Conservation (phyloP, 148 eudicot genomes). For the Nepenthes gracilis region DNA sequence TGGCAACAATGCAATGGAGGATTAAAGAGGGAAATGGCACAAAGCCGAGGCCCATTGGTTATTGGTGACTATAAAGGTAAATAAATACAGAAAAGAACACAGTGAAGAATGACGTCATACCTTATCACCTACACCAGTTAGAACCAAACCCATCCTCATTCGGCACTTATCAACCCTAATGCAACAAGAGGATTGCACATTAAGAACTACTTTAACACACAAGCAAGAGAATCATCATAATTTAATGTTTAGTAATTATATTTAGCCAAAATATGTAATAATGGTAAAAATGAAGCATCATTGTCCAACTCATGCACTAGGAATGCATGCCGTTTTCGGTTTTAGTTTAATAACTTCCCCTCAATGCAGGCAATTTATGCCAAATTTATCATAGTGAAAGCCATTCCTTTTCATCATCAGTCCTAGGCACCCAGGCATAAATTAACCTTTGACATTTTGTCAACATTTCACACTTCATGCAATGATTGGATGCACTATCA, state of each 20-base stretch:
- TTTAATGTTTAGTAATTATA: neutral
- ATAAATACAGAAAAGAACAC: constrained; percentile 4
- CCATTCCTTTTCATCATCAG: neutral
- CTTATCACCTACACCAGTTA: constrained; percentile 84
- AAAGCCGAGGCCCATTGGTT: neutral
- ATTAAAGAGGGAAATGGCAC: neutral
- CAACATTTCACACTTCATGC: too few species aligned
- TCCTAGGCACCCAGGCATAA: too few species aligned
- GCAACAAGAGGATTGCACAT: constrained; percentile 9
- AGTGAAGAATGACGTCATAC: constrained; percentile 20
- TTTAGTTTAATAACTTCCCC: neutral
- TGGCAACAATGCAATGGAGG: neutral
- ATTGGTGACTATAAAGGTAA: neutral
- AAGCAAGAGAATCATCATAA: neutral
- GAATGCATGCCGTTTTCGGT: neutral
- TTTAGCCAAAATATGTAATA: neutral
- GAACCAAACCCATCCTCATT: constrained; percentile 74
- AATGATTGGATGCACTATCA: too few species aligned
- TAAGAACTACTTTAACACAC: constrained; percentile 1
- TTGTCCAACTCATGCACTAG: neutral
- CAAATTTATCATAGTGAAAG: neutral
- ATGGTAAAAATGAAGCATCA: neutral
- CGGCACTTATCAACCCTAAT: constrained; percentile 61
- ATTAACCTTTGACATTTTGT: too few species aligned
- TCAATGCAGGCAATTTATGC: neutral